Evolutionary conservation across 2,329 filamentous ascomycete species (phyloP).

Genomic region (Colletotrichum sp.): DNA sequence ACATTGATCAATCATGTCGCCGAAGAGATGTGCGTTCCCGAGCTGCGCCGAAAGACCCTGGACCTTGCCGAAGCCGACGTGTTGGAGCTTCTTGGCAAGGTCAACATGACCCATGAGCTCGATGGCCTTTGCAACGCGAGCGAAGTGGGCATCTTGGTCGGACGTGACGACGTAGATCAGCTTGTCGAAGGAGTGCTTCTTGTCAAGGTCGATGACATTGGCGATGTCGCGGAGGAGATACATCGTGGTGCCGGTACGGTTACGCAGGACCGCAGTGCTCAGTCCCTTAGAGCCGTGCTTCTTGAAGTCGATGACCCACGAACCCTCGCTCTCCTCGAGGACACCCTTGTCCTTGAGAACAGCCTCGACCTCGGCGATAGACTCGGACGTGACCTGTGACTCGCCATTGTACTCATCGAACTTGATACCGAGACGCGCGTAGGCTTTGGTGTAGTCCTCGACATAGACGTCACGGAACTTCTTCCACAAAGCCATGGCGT

Average conservation of each 20-base stretch:
- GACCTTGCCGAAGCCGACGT: constrained; percentile 53
- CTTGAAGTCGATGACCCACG: constrained; percentile 71
- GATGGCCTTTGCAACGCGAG: constrained; percentile 34
- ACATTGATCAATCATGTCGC: constrained; percentile 61
- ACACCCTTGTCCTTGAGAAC: constrained; percentile 64
- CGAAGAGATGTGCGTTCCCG: constrained; percentile 58
- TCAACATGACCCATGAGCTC: constrained; percentile 39
- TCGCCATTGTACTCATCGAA: constrained; percentile 73
- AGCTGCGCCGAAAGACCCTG: constrained; percentile 46
- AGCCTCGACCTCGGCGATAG: constrained; percentile 64
- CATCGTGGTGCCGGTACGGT: constrained; percentile 66
- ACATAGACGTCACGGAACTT: constrained; percentile 65
- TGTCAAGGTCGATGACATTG: constrained; percentile 65
- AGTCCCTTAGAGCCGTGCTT: constrained; percentile 73
- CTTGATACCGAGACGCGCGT: constrained; percentile 63
- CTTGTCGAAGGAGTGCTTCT: constrained; percentile 47
- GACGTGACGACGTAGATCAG: constrained; percentile 44
- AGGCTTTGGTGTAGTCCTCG: constrained; percentile 61
- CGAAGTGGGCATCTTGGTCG: constrained; percentile 40
- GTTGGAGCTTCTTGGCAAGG: constrained; percentile 35
- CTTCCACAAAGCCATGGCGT: constrained; percentile 61
- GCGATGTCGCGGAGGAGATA: constrained; percentile 76
- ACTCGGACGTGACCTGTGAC: constrained; percentile 56
- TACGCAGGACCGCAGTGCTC: constrained; percentile 69
- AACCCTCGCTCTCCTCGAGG: constrained; percentile 68